A percentile compares a stretch with the other conserved stretches of the same genome.
Conservation (phyloP, 2,329 filamentous ascomycete genomes). For the Aspergillus carbonarius region DNA sequence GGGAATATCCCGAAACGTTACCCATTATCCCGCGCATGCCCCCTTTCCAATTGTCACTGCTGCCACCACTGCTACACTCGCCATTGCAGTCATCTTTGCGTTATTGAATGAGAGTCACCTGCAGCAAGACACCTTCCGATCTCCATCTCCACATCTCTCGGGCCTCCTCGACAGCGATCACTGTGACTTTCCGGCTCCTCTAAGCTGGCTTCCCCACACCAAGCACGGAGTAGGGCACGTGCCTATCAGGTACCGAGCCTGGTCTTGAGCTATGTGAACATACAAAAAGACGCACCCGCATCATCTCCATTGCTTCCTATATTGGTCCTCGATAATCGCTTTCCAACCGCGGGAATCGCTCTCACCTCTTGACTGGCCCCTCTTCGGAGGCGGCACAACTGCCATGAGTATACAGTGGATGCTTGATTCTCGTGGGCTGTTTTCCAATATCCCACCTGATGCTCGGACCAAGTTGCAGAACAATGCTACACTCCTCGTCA, state of each 20-base stretch:
- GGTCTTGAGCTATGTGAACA: background rate
- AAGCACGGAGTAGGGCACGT: background rate
- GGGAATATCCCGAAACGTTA: background rate
- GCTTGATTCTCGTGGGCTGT: slow-evolving; percentile 42
- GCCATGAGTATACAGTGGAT: slow-evolving; percentile 23
- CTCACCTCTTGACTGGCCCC: slow-evolving; percentile 27
- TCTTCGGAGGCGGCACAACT: slow-evolving; percentile 38
- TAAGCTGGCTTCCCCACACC: background rate
- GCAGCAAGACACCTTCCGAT: background rate
- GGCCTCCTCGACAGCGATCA: background rate
- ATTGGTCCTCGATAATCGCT: background rate
- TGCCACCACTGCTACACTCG: background rate
- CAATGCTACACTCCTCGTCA: slow-evolving; percentile 90
- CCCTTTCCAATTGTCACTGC: background rate
- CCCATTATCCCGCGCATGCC: background rate
- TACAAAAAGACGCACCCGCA: background rate
- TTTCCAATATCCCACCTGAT: slow-evolving; percentile 51
- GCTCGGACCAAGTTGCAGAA: slow-evolving; percentile 56
- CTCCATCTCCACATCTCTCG: background rate
- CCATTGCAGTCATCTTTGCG: background rate
- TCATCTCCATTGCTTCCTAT: background rate
- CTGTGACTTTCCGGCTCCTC: background rate
- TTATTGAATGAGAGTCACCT: background rate
- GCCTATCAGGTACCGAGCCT: background rate
- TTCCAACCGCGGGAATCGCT: background rate